phyloP scores from a whole-genome alignment of 306 rosid species.

The Cicer judaicum region DNA sequence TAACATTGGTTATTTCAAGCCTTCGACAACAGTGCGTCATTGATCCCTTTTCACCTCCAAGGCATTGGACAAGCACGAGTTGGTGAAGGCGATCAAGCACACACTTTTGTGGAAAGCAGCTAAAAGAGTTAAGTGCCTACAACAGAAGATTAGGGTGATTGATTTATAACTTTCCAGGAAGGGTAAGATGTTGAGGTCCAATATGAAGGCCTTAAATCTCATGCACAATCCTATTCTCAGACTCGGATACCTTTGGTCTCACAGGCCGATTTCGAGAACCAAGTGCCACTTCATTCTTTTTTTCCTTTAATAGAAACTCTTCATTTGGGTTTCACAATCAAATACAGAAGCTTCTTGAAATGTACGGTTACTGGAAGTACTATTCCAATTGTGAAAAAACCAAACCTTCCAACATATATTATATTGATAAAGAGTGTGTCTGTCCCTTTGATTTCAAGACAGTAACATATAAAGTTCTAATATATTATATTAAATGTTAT shows the following conservation, averaged over 20 bases:
- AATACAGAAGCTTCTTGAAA: background rate
- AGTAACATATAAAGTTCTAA: background rate
- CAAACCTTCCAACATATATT: background rate
- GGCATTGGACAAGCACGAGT: conserved; percentile 21
- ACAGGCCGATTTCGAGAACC: conserved; percentile 33
- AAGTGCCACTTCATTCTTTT: background rate
- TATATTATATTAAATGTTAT: background rate
- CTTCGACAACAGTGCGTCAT: background rate
- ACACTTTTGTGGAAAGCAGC: conserved; percentile 62
- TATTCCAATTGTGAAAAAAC: background rate
- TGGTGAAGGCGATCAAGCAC: conserved; percentile 64
- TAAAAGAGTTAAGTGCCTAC: no score
- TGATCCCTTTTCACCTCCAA: background rate
- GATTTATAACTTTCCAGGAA: conserved; percentile 78
- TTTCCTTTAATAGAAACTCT: conserved; percentile 1
- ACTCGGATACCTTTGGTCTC: conserved; percentile 67
- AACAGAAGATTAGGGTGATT: conserved; percentile 83
- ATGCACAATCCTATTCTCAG: conserved; percentile 63
- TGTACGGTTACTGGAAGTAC: background rate
- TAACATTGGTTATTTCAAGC: no score
- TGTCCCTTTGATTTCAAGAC: background rate
- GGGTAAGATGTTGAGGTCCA: conserved; percentile 76
- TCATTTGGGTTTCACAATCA: background rate
- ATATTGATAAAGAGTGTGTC: background rate
- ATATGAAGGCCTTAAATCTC: conserved; percentile 68